Base-by-base conservation (phyloP, 176 grass and related monocot species). In the Avena insularis region DNA sequence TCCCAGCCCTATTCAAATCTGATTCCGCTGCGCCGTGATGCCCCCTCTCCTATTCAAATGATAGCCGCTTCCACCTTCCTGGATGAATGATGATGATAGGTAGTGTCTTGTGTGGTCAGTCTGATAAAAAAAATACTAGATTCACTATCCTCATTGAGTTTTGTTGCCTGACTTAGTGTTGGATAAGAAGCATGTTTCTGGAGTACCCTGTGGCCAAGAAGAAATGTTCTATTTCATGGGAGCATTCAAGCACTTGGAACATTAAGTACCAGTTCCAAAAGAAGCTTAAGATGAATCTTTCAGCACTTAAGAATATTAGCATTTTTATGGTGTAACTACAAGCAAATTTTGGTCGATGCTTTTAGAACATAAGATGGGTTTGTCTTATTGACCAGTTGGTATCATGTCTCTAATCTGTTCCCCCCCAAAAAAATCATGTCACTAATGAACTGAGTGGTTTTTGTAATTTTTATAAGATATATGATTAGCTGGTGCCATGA, bases 131-230 rank as follows among this genome's bases (percentile, higher is more conserved):
- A 71, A 71, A 29, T 11, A 38, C 53, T 71, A 69, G 38, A 9
- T 54, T 13, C 20, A 56, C 59, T 8, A 51, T 56, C 17, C 0
- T 69, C 2, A 4, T 56, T 46, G 45, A 72, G 13, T 71, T 78
- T 71, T 62, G 1, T 25, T 47, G 43, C 20, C 14, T 53, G n/a
- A 53, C 29, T 38, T 79, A n/a, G 27, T 68, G 21, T 58, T 31
- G 17, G 13, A 70, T 3, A 69, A 56, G 51, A 90, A 86, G 40
- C 71, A 60, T 77, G 25, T 77, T 82, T 61, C 38, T 77, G 2
- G 7, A 71, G 7, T 78, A 23, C 16, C 6, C 82, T 63, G 14
- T 85, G 15, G 7, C 4, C 11, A 73, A 89, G 12, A 21, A 20
- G 25, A 56, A 61, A 62, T 54, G 4, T 12, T 35, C 66, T 67